Conservation (phyloP, 495 filamentous ascomycete species). For the Lichenothelia convexa region DNA sequence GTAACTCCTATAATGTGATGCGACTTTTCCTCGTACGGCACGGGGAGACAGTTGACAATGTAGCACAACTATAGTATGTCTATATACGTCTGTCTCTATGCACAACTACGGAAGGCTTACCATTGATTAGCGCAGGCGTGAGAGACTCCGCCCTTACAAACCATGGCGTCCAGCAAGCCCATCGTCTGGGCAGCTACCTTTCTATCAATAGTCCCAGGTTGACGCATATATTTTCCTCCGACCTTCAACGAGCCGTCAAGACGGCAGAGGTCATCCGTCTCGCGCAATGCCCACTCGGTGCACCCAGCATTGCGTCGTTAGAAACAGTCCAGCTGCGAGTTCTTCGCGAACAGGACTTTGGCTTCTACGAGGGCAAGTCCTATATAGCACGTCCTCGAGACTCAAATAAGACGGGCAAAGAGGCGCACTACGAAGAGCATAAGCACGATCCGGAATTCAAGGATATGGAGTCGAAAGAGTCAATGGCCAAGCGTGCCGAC, state of each 20-base stretch:
- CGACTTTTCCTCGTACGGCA: slow-evolving; percentile 65
- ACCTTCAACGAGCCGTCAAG: slow-evolving; percentile 50
- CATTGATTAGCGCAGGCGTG: slow-evolving; percentile 45
- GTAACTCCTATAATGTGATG: no score
- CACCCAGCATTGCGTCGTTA: slow-evolving; percentile 2
- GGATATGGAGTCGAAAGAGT: slow-evolving; percentile 37
- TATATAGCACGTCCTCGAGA: slow-evolving; percentile 15
- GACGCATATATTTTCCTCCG: slow-evolving; percentile 57
- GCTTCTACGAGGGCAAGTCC: slow-evolving; percentile 44
- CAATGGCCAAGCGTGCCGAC: slow-evolving; percentile 43
- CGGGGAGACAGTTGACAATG: slow-evolving; percentile 78
- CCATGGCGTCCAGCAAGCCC: slow-evolving; percentile 62
- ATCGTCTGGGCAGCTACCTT: slow-evolving; percentile 42
- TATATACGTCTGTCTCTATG: neutral
- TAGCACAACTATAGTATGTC: slow-evolving; percentile 53
- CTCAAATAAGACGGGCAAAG: slow-evolving; percentile 7
- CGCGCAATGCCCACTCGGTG: slow-evolving; percentile 22
- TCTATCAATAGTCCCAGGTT: slow-evolving; percentile 29
- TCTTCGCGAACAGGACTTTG: slow-evolving; percentile 58
- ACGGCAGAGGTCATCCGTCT: slow-evolving; percentile 49
- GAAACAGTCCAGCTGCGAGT: slow-evolving; percentile 30
- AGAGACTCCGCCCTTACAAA: slow-evolving; percentile 65
- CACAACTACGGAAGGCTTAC: slow-evolving; percentile 1
- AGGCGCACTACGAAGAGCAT: slow-evolving; percentile 9
- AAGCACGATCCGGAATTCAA: slow-evolving; percentile 24